Conservation (phyloP, 805 yeast species). For the Saccharomycopsis babjevae region DNA sequence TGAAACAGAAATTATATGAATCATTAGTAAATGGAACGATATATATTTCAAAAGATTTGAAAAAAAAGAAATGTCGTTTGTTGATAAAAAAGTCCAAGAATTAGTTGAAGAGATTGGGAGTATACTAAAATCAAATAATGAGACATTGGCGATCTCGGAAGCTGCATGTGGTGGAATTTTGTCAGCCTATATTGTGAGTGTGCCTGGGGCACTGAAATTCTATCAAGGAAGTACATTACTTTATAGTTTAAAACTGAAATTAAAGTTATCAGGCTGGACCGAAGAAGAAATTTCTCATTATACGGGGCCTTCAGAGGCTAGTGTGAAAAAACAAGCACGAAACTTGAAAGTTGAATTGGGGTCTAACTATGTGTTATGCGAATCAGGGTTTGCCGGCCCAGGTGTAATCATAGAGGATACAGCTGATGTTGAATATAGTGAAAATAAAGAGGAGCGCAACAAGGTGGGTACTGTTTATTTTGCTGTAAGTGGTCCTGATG, state of each 20-base stretch:
- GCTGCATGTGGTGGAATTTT: slow-evolving; percentile 87
- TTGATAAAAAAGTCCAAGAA: slow-evolving; percentile 5
- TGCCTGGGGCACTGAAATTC: slow-evolving; percentile 78
- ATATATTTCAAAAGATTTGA: background rate
- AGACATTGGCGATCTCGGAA: slow-evolving; percentile 73
- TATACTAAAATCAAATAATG: slow-evolving; percentile 39
- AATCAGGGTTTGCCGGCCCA: slow-evolving; percentile 87
- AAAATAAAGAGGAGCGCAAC: slow-evolving; percentile 1
- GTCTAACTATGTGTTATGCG: slow-evolving; percentile 71
- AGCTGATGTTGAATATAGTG: background rate
- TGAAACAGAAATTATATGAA: too few relatives aligned
- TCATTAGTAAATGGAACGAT: too few relatives aligned
- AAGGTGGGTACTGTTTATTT: slow-evolving; percentile 56
- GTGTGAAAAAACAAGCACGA: slow-evolving; percentile 67
- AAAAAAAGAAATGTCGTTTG: slow-evolving; percentile 7
- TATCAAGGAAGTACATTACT: slow-evolving; percentile 79
- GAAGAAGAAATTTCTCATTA: slow-evolving; percentile 57
- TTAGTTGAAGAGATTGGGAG: slow-evolving; percentile 50
- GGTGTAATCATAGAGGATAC: slow-evolving; percentile 24
- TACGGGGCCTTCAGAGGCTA: slow-evolving; percentile 75
- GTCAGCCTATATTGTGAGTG: slow-evolving; percentile 69
- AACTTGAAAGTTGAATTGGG: slow-evolving; percentile 74
- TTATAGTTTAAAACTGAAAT: slow-evolving; percentile 64
- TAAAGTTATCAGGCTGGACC: slow-evolving; percentile 72
- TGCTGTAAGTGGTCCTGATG: slow-evolving; percentile 59